These are phyloP conservation scores for Phytophthora hybrid DNA, from an alignment of 352 stramenopile genomes.

Conservation along the genomic window DNA sequence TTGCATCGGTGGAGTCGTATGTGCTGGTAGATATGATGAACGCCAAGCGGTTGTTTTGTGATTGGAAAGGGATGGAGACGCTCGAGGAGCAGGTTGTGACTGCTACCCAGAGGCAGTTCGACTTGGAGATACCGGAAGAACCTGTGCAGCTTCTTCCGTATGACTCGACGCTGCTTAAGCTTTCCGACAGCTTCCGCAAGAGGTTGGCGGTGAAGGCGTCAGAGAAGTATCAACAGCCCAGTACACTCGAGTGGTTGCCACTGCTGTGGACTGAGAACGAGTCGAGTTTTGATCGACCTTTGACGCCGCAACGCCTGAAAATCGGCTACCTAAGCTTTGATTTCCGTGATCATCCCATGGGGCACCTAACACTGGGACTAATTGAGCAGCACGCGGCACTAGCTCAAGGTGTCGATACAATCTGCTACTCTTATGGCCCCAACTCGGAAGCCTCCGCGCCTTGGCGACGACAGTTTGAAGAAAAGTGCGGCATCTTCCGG, in stretches of 20 bases:
- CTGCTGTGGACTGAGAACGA: slow-evolving; percentile 24
- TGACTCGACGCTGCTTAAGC: slow-evolving; percentile 67
- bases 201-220: slow-evolving; percentile 48
- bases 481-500: slow-evolving; percentile 61
- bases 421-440: slow-evolving; percentile 86
- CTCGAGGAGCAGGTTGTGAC: slow-evolving; percentile 56
- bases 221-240: slow-evolving; percentile 42
- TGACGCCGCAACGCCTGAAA: slow-evolving; percentile 55
- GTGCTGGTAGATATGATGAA: slow-evolving; percentile 64
- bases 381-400: slow-evolving; percentile 76
- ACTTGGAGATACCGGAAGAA: not conserved
- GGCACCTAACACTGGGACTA: slow-evolving; percentile 87
- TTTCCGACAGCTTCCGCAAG: slow-evolving; percentile 63
- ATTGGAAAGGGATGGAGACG: slow-evolving; percentile 61
- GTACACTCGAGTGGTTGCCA: slow-evolving; percentile 44
- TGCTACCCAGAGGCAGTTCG: slow-evolving; percentile 34
- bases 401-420: slow-evolving; percentile 46
- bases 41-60: slow-evolving; percentile 60
- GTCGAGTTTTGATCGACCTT: slow-evolving; percentile 6
- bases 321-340: slow-evolving; percentile 92
- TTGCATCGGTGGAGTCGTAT: slow-evolving; percentile 45
- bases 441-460: slow-evolving; percentile 67
- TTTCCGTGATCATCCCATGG: slow-evolving; percentile 95
- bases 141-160: slow-evolving; percentile 63
- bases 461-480: slow-evolving; percentile 66